Percentiles rank a stretch among this genome's conserved stretches.
phyloP scores from a whole-genome alignment of 2,329 filamentous ascomycete genomes.

The Penicillium capsulatum region DNA sequence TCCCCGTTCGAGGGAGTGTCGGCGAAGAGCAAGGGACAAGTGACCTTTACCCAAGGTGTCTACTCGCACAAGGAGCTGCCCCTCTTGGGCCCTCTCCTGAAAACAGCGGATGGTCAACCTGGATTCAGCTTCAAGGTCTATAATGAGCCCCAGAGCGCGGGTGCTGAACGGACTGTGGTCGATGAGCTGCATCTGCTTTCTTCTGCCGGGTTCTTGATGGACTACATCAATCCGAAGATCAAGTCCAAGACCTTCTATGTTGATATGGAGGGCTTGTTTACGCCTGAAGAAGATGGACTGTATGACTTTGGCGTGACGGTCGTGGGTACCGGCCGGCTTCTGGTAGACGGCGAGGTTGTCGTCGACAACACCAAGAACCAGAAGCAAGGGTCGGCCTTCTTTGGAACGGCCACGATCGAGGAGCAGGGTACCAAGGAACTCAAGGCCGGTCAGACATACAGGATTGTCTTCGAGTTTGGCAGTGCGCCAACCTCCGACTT shows the following conservation, averaged over 20 bases:
- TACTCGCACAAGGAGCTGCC: conserved; percentile 64
- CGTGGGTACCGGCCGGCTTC: conserved; percentile 62
- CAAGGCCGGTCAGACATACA: conserved; percentile 57
- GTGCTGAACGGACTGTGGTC: conserved; percentile 47
- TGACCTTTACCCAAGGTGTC: conserved; percentile 56
- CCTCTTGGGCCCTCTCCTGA: conserved; percentile 52
- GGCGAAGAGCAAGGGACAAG: conserved; percentile 33
- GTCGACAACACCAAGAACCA: conserved; percentile 65
- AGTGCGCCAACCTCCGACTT: conserved; percentile 58
- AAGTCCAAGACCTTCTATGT: conserved; percentile 55
- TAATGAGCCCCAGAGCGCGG: conserved; percentile 52
- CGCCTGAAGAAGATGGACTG: conserved; percentile 56
- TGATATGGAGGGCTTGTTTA: conserved; percentile 58
- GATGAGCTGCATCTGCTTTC: conserved; percentile 48
- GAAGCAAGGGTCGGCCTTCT: conserved; percentile 59
- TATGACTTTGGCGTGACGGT: conserved; percentile 66
- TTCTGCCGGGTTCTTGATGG: conserved; percentile 48
- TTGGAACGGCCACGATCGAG: conserved; percentile 61
- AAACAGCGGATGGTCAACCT: conserved; percentile 49
- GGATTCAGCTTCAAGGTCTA: conserved; percentile 62
- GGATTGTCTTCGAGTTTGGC: conserved; percentile 56
- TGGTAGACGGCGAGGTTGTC: conserved; percentile 58
- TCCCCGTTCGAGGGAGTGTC: conserved; percentile 45
- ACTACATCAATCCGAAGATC: conserved; percentile 54
- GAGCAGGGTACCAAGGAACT: conserved; percentile 57